Base-by-base conservation (phyloP, 345 rosid genomes). In the Eucalyptus pauciflora region DNA sequence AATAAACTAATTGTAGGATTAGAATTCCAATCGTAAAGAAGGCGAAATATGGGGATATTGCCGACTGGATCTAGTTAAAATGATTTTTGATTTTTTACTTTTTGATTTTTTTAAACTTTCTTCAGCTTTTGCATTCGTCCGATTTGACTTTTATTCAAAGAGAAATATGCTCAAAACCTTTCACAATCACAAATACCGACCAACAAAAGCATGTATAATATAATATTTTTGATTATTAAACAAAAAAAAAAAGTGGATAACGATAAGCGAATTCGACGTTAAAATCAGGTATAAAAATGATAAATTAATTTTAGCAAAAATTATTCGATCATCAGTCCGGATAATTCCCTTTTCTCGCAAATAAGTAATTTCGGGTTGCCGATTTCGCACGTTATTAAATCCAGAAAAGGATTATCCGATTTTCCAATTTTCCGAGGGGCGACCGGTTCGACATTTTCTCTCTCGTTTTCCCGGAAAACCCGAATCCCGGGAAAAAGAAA, bases 181-280 rank as follows among this genome's bases (percentile, higher is more conserved):
- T 58, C 64, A 24, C 10, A 58, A 24, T 24, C 29, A 58, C 13
- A 58, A 1, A 24, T 58, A 25, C 29, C 13, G 29, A 10, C 62
- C 1, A 24, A 5, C 62, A 56, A 56, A 56, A 20, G 22, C 58
- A 54, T 7, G 9, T 54, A 54, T 2, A 54, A 54, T 8, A 20
- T 20, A 54, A 20, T 54, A 7, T 52, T 7, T 54, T 8, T 54
- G 1, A 60, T 60, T 27, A 60, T 60, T 3, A 27, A 7, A 60
- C 13, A 1, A 3, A 1, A 7, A 5, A 1, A 7, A 37, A 1
- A 60, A 60, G 67, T 12, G 69, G 2, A 56, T 62, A 29, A 13
- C 7, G 8, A 62, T 29, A 1, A 1, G 29, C 2, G 69, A 27
- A 29, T 62, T 29, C 16, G 31, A 29, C 4, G 16, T 29, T 62